Conservation (phyloP, 768 basidiomycete genomes). For the Leccinum disarticulatum region DNA sequence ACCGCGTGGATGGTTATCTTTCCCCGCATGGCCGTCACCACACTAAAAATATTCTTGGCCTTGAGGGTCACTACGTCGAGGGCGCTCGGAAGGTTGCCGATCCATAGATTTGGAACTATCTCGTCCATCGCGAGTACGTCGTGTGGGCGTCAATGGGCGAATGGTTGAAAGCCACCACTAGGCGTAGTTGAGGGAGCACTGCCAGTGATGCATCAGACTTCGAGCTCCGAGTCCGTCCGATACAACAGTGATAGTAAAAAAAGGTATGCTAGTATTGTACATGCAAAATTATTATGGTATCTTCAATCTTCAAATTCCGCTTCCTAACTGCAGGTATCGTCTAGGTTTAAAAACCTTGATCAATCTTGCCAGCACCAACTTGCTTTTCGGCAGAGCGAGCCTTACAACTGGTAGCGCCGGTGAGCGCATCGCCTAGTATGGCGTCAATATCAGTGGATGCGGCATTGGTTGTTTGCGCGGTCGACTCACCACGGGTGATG, state of each 20-base stretch:
- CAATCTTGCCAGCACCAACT: slow-evolving; percentile 15
- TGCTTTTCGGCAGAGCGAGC: slow-evolving; percentile 5
- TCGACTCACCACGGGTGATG: slow-evolving; percentile 19
- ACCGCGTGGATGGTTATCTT: slow-evolving; percentile 67
- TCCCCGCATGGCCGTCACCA: slow-evolving; percentile 73
- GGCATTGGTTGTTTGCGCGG: neutral
- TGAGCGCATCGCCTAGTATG: slow-evolving; percentile 6
- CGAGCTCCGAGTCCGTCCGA: neutral
- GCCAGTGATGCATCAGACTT: neutral
- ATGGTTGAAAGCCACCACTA: neutral
- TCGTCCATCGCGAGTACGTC: slow-evolving; percentile 59
- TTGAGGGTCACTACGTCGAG: slow-evolving; percentile 59
- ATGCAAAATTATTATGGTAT: neutral
- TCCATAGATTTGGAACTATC: slow-evolving; percentile 78
- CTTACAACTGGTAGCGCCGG: neutral
- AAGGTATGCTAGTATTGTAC: neutral
- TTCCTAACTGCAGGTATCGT: neutral
- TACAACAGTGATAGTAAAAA: neutral
- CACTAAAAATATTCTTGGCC: slow-evolving; percentile 70
- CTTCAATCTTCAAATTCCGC: neutral
- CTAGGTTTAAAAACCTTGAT: slow-evolving; percentile 6
- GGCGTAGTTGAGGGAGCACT: neutral
- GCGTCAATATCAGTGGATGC: neutral
- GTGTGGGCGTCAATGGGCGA: neutral
- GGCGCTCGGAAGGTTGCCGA: slow-evolving; percentile 77